phyloP scores from a whole-genome alignment of 768 basidiomycete species.

The Kwoniella mangroviensis region DNA sequence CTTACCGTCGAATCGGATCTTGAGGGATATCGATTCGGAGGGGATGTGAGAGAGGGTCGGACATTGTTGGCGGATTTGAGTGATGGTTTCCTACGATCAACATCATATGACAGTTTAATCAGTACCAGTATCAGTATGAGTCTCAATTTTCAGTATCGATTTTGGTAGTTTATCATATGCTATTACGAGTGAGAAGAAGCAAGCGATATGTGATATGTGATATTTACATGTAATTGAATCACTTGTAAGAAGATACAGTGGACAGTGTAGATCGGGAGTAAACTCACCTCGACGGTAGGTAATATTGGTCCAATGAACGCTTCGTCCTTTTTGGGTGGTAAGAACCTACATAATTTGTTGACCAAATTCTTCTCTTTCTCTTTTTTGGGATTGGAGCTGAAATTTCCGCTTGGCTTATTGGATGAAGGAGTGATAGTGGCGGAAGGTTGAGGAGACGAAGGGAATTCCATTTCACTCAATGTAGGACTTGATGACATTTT shows the following conservation, averaged over 20 bases:
- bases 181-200: too few relatives aligned
- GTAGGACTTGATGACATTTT: slow-evolving; percentile 13
- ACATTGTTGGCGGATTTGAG: slow-evolving; percentile 21
- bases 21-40: slow-evolving; percentile 11
- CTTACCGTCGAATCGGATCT: slow-evolving; percentile 22
- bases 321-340: slow-evolving; percentile 12
- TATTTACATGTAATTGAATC: too few relatives aligned
- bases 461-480: slow-evolving; percentile 15
- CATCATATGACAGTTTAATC: background rate
- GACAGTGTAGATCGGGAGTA: background rate
- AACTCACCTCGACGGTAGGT: slow-evolving; percentile 9
- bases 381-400: background rate
- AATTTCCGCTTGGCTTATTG: slow-evolving; percentile 8
- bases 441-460: background rate
- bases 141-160: too few relatives aligned
- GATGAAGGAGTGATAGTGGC: background rate
- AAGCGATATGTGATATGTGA: too few relatives aligned
- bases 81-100: slow-evolving; percentile 28
- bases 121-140: too few relatives aligned
- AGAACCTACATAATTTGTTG: background rate
- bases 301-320: slow-evolving; percentile 18
- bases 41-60: slow-evolving; percentile 19
- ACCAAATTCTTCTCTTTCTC: background rate
- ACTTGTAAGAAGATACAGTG: too few relatives aligned
- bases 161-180: too few relatives aligned